A percentile compares a stretch with the other conserved stretches of the same genome.
Evolutionary conservation across 2,329 filamentous ascomycete species (phyloP).

Genomic region (Penicillium sp.): DNA sequence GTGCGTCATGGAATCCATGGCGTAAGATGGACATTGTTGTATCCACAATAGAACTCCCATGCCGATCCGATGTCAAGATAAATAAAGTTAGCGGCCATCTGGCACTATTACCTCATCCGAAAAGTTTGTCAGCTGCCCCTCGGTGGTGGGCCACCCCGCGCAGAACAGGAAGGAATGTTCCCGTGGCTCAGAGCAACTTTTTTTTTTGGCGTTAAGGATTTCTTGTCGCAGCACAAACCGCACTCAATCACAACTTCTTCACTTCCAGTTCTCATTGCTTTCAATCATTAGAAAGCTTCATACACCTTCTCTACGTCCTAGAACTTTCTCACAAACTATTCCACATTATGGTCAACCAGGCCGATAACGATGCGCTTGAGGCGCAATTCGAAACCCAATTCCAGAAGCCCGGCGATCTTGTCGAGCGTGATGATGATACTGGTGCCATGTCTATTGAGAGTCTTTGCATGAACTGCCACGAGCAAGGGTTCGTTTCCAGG

Average conservation of each 20-base stretch:
- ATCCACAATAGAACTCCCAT: not conserved
- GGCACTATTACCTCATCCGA: conserved; percentile 1
- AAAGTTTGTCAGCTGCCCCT: conserved; percentile 19
- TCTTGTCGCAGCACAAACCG: conserved; percentile 2
- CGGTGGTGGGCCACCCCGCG: conserved; percentile 17
- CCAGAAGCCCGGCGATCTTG: conserved; percentile 39
- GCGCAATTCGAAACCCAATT: conserved; percentile 30
- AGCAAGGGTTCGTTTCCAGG: conserved; percentile 62
- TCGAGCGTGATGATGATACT: conserved; percentile 41
- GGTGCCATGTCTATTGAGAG: conserved; percentile 57
- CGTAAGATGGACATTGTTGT: too few species aligned
- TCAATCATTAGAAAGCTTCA: not conserved
- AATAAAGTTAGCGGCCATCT: not conserved
- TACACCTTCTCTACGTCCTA: not conserved
- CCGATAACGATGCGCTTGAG: conserved; percentile 23
- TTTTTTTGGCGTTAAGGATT: conserved; percentile 16
- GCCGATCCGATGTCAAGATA: not conserved
- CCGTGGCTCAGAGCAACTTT: conserved; percentile 24
- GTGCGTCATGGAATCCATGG: too few species aligned
- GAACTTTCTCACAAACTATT: not conserved
- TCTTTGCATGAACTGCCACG: conserved; percentile 80
- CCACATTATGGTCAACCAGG: conserved; percentile 29
- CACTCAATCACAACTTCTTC: not conserved
- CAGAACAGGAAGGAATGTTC: conserved; percentile 33
- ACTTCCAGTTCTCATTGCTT: not conserved